Evolutionary conservation across 495 filamentous ascomycete species (phyloP).

Genomic region (Jackrogersella minutella): DNA sequence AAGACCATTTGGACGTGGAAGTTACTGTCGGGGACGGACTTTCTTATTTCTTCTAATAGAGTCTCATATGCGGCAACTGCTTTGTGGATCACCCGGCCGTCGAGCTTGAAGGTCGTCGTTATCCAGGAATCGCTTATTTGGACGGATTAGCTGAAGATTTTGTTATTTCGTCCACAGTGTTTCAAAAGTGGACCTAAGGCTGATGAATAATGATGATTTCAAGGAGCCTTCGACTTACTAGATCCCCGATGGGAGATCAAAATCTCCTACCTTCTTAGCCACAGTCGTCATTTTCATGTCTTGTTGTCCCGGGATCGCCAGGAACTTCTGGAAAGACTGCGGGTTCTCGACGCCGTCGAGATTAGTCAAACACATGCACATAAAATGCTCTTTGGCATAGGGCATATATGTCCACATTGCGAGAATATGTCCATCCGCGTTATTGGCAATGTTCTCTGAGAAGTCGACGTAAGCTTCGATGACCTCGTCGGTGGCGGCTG

Average conservation of each 20-base stretch:
- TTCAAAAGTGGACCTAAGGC: neutral
- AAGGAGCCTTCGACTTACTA: conserved; percentile 10
- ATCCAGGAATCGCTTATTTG: conserved; percentile 42
- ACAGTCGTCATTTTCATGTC: conserved; percentile 36
- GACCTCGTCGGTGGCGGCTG: conserved; percentile 12
- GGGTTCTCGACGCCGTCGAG: conserved; percentile 36
- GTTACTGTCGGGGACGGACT: conserved; percentile 39
- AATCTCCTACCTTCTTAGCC: conserved; percentile 32
- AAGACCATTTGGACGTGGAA: conserved; percentile 55
- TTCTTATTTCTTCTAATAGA: conserved; percentile 31
- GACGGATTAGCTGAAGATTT: neutral
- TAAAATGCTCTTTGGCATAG: neutral
- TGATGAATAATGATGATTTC: neutral
- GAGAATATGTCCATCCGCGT: conserved; percentile 9
- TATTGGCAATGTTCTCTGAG: conserved; percentile 15
- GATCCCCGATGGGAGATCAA: conserved; percentile 14
- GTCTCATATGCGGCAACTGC: conserved; percentile 30
- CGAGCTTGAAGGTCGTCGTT: conserved; percentile 42
- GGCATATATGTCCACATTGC: conserved; percentile 13
- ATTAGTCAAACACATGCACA: conserved; percentile 31
- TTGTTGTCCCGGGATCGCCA: conserved; percentile 28
- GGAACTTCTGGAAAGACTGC: conserved; percentile 29
- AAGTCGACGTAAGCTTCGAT: conserved; percentile 42
- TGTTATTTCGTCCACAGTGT: neutral
- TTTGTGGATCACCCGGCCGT: conserved; percentile 37